A percentile compares a stretch with the other conserved stretches of the same genome.
These are phyloP conservation scores for Monilinia aucupariae DNA, from an alignment of 2,329 filamentous ascomycete species.

Conservation along the genomic window DNA sequence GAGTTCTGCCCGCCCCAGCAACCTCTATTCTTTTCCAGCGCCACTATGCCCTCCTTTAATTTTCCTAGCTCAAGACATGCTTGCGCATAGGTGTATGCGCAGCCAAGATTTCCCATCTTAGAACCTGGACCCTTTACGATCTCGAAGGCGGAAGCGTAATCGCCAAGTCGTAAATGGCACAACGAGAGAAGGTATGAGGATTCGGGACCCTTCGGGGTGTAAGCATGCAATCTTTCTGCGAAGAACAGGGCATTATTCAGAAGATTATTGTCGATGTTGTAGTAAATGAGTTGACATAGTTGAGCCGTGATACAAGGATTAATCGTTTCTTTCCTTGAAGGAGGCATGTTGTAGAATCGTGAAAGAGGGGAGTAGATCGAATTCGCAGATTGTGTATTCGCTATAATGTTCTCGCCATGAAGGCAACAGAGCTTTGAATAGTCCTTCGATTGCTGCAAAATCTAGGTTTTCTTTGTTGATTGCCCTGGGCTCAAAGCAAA, in stretches of 20 bases:
- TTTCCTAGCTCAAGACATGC: slow-evolving; percentile 75
- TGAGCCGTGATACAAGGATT: slow-evolving; percentile 32
- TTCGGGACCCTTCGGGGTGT: slow-evolving; percentile 76
- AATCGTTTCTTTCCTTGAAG: slow-evolving; percentile 18
- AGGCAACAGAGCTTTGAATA: slow-evolving; percentile 18
- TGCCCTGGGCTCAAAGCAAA: not conserved
- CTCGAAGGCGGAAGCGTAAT: slow-evolving; percentile 82
- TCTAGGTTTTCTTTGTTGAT: not conserved
- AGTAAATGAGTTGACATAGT: slow-evolving; percentile 56
- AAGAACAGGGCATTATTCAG: slow-evolving; percentile 91
- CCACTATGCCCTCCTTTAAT: slow-evolving; percentile 73
- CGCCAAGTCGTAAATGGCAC: slow-evolving; percentile 76
- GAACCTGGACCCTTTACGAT: slow-evolving; percentile 65
- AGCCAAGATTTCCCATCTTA: slow-evolving; percentile 73
- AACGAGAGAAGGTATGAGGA: slow-evolving; percentile 77
- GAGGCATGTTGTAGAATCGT: slow-evolving; percentile 30
- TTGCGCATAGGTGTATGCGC: slow-evolving; percentile 87
- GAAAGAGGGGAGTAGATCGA: slow-evolving; percentile 20
- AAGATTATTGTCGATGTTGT: slow-evolving; percentile 82
- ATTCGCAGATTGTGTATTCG: slow-evolving; percentile 20
- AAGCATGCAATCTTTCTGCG: slow-evolving; percentile 76
- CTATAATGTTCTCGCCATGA: slow-evolving; percentile 33
- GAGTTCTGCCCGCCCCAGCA: slow-evolving; percentile 70
- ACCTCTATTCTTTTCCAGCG: slow-evolving; percentile 74
- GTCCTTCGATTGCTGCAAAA: not conserved